These are phyloP conservation scores for Paraglomus brasilianum DNA, from an alignment of 192 early-diverging fungal genomes.

Conservation along the genomic window DNA sequence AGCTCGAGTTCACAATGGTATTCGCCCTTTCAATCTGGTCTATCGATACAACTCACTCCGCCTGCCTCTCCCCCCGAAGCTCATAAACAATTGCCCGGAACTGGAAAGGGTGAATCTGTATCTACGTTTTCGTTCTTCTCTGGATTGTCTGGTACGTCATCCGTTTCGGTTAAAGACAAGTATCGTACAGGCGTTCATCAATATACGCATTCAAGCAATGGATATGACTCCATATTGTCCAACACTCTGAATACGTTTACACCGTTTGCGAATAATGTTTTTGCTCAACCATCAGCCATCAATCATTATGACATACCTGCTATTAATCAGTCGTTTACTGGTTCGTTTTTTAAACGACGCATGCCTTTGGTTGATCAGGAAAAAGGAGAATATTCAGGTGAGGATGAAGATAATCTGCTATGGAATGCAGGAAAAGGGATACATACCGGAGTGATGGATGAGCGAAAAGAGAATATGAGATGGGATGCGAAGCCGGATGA, in stretches of 20 bases:
- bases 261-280: slow-evolving; percentile 7
- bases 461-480: no score
- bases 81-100: slow-evolving; percentile 2
- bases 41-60: slow-evolving; percentile 24
- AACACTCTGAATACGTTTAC: background rate
- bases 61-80: slow-evolving; percentile 1
- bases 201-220: background rate
- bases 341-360: slow-evolving; percentile 10
- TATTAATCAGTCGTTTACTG: background rate
- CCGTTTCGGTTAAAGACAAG: background rate
- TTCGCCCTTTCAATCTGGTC: slow-evolving; percentile 22
- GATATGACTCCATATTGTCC: background rate
- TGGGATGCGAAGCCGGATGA: no score
- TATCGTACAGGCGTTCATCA: background rate
- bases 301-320: no score
- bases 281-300: background rate
- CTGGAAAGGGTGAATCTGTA: background rate
- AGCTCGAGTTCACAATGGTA: slow-evolving; percentile 22
- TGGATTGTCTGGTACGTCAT: background rate
- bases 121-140: slow-evolving; percentile 8
- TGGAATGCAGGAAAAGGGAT: background rate
- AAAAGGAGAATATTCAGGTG: slow-evolving; percentile 20
- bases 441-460: no score
- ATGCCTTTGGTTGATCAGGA: slow-evolving; percentile 18
- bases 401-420: background rate